Conservation (phyloP, 768 basidiomycete species). For the Tricholoma flavovirens region DNA sequence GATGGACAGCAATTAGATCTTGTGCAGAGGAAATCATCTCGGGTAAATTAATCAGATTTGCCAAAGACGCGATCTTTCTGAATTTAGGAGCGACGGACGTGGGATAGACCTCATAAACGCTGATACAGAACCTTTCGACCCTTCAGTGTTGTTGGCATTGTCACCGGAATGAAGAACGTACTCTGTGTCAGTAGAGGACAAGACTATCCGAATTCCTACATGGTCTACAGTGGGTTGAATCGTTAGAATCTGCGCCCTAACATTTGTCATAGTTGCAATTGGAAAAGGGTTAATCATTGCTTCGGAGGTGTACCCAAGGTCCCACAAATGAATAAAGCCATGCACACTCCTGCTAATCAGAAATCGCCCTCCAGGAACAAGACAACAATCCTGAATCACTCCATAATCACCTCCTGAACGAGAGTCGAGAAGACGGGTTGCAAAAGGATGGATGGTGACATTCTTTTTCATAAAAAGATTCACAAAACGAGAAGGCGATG, state of each 20-base stretch:
- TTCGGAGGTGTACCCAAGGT: not conserved
- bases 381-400: not conserved
- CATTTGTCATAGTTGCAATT: not conserved
- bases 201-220: not conserved
- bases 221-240: not conserved
- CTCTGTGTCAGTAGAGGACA: not conserved
- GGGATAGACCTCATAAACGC: not conserved
- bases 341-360: not conserved
- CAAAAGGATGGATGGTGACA: not conserved
- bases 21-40: not conserved
- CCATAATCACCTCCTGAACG: not conserved
- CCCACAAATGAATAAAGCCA: not conserved
- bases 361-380: slow-evolving; percentile 14
- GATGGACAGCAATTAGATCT: not conserved
- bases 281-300: not conserved
- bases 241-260: not conserved
- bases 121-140: not conserved
- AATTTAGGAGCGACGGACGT: not conserved
- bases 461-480: not conserved
- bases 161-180: not conserved
- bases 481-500: slow-evolving; percentile 9
- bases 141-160: not conserved
- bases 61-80: not conserved
- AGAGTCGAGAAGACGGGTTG: not conserved
- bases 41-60: not conserved